These are phyloP conservation scores for Fusarium hainanense DNA, from an alignment of 2,329 filamentous ascomycete species.

Conservation along the genomic window DNA sequence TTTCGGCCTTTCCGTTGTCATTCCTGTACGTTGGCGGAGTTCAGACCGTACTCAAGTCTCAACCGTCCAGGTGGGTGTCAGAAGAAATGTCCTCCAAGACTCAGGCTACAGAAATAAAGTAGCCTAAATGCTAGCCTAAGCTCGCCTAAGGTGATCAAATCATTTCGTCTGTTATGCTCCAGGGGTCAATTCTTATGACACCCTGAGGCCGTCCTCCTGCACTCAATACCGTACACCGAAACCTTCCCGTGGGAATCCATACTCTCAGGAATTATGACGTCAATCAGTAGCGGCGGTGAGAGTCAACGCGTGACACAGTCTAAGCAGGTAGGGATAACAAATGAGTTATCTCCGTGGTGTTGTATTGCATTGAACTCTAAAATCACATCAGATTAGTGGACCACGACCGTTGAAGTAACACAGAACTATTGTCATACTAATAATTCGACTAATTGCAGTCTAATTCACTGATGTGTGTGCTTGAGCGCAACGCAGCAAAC, in stretches of 20 bases:
- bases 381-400: not conserved
- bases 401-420: not conserved
- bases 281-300: slow-evolving; percentile 20
- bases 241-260: not conserved
- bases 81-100: too few species aligned
- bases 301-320: not conserved
- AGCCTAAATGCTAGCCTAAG: too few species aligned
- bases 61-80: too few species aligned
- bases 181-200: too few species aligned
- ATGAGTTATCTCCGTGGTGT: slow-evolving; percentile 15
- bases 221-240: not conserved
- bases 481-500: not conserved
- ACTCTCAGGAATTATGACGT: slow-evolving; percentile 10
- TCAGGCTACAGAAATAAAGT: too few species aligned
- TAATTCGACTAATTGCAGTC: not conserved
- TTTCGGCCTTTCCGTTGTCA: not conserved
- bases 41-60: not conserved
- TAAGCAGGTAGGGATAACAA: not conserved
- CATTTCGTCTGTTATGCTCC: too few species aligned
- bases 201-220: not conserved
- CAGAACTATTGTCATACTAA: not conserved
- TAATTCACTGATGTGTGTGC: not conserved
- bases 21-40: not conserved
- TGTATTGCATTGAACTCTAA: slow-evolving; percentile 11
- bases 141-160: too few species aligned